Base-by-base conservation (phyloP, 495 filamentous ascomycete genomes). In the Xylaria scruposa region DNA sequence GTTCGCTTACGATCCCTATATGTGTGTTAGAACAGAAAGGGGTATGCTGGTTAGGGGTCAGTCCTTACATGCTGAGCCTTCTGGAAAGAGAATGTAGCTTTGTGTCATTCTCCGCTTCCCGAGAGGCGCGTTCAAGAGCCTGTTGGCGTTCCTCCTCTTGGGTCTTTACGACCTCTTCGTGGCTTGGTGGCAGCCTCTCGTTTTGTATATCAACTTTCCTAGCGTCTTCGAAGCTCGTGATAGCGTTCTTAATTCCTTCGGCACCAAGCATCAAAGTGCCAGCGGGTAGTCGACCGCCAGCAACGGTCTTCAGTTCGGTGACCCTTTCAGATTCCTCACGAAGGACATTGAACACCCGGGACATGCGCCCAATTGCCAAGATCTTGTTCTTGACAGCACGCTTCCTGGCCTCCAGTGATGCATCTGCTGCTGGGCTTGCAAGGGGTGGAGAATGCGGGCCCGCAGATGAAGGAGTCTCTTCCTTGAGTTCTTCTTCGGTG, bases 361-460 rank as follows among this genome's bases (percentile, higher is more conserved):
- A 98, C 47, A 99, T 85, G 72, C 96, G 93, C 31, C 96, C 96
- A 81, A 99, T 99, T 68, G 96, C 96, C 70, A 99, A 87, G 78
- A 99, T 98, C 85, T 99, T 99, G 89, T 99, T 98, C 86, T 98
- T 98, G 86, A 99, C 97, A 2, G 95, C 95, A 12, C 95, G 90
- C 72, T 95, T 87, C 86, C 97, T 98, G 86, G 90, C 93, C 77
- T 98, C 96, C 74, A 89, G 93, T 63, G 91, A 93, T 31, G 98
- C 93, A 73, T 98, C 95, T 53, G 83, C 59, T 21, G 74, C 59
- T 26, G 74, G 63, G 31, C 70, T 66, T 78, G 89, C 83, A 47
- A 91, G 76, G 1, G 93, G 87, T 26, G 94, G 93, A 2, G 94
- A 95, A 1, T 89, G 78, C 0, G 93, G 90, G 12, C 89, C 92